These are phyloP conservation scores for Earliella scabrosa DNA, from an alignment of 1,284 basidiomycete genomes.

Conservation along the genomic window DNA sequence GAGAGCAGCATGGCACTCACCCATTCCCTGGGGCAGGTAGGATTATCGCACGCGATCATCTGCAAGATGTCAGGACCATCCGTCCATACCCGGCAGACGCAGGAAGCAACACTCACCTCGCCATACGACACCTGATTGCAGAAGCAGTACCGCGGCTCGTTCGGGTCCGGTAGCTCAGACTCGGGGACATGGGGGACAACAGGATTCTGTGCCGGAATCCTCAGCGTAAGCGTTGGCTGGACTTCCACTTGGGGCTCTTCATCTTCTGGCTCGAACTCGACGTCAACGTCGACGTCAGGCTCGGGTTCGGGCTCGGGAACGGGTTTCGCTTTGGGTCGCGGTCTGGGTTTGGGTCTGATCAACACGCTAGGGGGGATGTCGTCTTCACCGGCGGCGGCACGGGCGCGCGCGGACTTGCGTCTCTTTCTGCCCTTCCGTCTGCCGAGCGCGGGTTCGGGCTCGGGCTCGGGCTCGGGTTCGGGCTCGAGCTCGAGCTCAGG, in stretches of 20 bases:
- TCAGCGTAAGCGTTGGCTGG: slow-evolving; percentile 29
- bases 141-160: slow-evolving; percentile 74
- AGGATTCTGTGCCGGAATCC: slow-evolving; percentile 30
- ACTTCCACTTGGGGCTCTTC: slow-evolving; percentile 10
- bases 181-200: slow-evolving; percentile 1
- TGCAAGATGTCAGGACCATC: slow-evolving; percentile 32
- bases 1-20: slow-evolving; percentile 44
- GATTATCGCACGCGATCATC: slow-evolving; percentile 87
- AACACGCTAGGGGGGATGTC: neutral
- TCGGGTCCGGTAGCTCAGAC: slow-evolving; percentile 38
- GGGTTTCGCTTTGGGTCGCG: too few relatives aligned
- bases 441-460: slow-evolving; percentile 7
- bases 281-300: too few relatives aligned
- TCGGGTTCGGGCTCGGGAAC: too few relatives aligned
- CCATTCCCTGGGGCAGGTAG: slow-evolving; percentile 77
- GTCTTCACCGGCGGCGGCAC: slow-evolving; percentile 2
- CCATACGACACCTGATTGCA: slow-evolving; percentile 80
- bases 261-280: slow-evolving; percentile 1
- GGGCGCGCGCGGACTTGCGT: slow-evolving; percentile 6
- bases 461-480: too few relatives aligned
- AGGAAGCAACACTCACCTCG: slow-evolving; percentile 51
- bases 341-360: too few relatives aligned
- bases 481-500: too few relatives aligned
- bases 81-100: neutral
- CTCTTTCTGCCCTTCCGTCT: slow-evolving; percentile 19